phyloP scores from a whole-genome alignment of 495 filamentous ascomycete genomes.

The Hypoxylon subgilvum region DNA sequence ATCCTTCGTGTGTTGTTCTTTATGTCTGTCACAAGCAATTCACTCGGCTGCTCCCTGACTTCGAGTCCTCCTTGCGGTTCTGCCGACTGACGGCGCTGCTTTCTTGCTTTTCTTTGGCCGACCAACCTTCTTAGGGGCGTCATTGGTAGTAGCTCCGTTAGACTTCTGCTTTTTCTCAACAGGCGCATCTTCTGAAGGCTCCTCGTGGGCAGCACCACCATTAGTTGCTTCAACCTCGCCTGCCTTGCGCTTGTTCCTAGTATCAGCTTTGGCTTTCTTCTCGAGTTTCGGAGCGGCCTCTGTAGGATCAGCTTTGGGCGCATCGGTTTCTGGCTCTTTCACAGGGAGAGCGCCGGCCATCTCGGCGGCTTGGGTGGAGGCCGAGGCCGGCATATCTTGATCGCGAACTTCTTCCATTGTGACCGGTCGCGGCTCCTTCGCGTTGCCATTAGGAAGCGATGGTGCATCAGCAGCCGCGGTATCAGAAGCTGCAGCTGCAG shows the following conservation, averaged over 20 bases:
- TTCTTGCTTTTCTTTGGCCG: conserved; percentile 50
- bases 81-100: conserved; percentile 40
- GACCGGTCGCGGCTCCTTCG: conserved; percentile 30
- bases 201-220: conserved; percentile 17
- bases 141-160: conserved; percentile 35
- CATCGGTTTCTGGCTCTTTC: conserved; percentile 13
- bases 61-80: conserved; percentile 50
- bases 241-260: conserved; percentile 42
- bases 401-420: conserved; percentile 35
- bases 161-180: conserved; percentile 48
- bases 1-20: neutral
- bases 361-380: conserved; percentile 15
- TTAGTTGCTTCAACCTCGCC: conserved; percentile 29
- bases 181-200: conserved; percentile 19
- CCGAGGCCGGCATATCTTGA: conserved; percentile 21
- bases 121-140: conserved; percentile 41
- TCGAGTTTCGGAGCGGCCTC: conserved; percentile 6
- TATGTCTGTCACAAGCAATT: neutral
- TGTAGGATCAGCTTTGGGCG: conserved; percentile 17
- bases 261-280: conserved; percentile 12
- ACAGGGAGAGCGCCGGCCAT: conserved; percentile 23
- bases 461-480: conserved; percentile 17
- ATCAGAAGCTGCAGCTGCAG: conserved; percentile 20
- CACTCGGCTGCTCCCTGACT: conserved; percentile 51
- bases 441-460: conserved; percentile 25